Conservation (phyloP, 352 stramenopile genomes). For the Globisporangium irregulare region DNA sequence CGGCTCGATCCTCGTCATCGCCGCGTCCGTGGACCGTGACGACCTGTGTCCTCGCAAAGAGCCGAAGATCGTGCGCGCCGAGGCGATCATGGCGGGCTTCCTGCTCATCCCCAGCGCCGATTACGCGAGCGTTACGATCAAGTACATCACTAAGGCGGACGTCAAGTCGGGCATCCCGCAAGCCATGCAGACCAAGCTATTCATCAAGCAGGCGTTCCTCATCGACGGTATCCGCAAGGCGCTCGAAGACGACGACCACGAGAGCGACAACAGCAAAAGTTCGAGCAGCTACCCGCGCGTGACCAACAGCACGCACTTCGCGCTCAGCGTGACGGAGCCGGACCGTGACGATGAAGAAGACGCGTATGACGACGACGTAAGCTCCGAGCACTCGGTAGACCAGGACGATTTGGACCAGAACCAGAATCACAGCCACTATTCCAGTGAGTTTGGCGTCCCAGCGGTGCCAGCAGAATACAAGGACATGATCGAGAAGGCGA, state of each 20-base stretch:
- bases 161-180: constrained; percentile 54
- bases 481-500: constrained; percentile 54
- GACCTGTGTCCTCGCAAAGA: constrained; percentile 39
- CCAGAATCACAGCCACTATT: constrained; percentile 22
- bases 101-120: constrained; percentile 57
- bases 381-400: constrained; percentile 11
- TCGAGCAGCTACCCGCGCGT: constrained; percentile 27
- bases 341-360: constrained; percentile 41
- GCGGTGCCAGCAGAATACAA: constrained; percentile 48
- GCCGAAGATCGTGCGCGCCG: constrained; percentile 47
- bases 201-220: constrained; percentile 69
- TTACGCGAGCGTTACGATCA: constrained; percentile 47
- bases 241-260: constrained; percentile 44
- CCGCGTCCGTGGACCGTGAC: constrained; percentile 36
- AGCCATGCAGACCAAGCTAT: constrained; percentile 62
- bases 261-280: constrained; percentile 7
- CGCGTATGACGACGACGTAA: background rate
- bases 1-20: constrained; percentile 51
- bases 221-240: constrained; percentile 54
- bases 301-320: constrained; percentile 49
- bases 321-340: constrained; percentile 37
- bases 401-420: constrained; percentile 23
- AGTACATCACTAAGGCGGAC: constrained; percentile 71
- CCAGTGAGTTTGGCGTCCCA: constrained; percentile 34
- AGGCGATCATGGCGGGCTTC: constrained; percentile 59